phyloP scores from a whole-genome alignment of 306 rosid genomes.

The Corylus americana region DNA sequence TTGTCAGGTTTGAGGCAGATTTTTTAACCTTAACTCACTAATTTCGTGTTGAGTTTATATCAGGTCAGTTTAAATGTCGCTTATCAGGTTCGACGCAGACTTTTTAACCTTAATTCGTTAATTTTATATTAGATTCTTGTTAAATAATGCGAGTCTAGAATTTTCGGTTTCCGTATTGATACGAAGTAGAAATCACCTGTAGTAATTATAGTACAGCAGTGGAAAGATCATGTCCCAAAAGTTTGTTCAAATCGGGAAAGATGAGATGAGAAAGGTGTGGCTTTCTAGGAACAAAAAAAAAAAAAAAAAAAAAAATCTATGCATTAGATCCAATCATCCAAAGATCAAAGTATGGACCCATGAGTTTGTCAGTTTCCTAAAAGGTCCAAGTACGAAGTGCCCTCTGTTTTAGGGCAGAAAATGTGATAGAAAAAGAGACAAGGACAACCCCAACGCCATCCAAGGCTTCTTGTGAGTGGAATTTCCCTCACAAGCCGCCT shows the following conservation, averaged over 20 bases:
- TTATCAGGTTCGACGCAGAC: too few relatives aligned
- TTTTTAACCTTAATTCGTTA: too few relatives aligned
- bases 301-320: background rate
- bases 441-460: background rate
- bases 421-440: background rate
- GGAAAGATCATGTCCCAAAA: background rate
- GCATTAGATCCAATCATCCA: background rate
- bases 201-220: background rate
- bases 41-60: too few relatives aligned
- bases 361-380: background rate
- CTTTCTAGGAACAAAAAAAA: background rate
- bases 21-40: too few relatives aligned
- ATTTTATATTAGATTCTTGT: too few relatives aligned
- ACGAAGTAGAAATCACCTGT: background rate
- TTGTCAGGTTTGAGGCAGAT: too few relatives aligned
- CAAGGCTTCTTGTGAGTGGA: background rate
- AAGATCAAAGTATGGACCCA: background rate
- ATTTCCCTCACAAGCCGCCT: conserved; percentile 3
- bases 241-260: background rate
- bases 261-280: background rate
- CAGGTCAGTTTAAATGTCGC: too few relatives aligned
- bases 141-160: too few relatives aligned
- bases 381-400: background rate
- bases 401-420: background rate
- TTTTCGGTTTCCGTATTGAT: background rate